Conservation (phyloP, 768 basidiomycete species). For the Agrocybe chaxingu region DNA sequence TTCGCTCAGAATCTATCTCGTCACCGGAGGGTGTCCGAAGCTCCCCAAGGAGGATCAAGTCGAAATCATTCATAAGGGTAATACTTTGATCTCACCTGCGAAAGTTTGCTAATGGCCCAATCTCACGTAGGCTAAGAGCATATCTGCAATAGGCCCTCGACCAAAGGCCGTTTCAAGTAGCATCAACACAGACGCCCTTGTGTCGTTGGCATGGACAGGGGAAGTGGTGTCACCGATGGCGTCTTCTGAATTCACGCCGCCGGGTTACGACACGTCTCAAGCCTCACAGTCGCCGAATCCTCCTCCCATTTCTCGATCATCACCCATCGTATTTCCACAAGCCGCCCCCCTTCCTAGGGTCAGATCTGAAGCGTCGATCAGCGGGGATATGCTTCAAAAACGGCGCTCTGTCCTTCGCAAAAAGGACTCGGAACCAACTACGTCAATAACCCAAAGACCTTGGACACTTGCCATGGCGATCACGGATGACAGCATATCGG, state of each 20-base stretch:
- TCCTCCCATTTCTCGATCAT: neutral
- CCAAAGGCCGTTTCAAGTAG: constrained; percentile 18
- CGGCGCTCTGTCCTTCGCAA: constrained; percentile 16
- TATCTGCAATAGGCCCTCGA: constrained; percentile 13
- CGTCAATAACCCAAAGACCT: constrained; percentile 15
- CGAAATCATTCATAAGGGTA: constrained; percentile 12
- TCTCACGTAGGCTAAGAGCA: constrained; percentile 10
- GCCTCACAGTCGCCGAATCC: neutral
- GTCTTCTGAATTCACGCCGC: constrained; percentile 8
- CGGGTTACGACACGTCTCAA: constrained; percentile 3
- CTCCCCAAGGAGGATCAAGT: constrained; percentile 4
- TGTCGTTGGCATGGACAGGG: constrained; percentile 29
- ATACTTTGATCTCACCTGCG: neutral
- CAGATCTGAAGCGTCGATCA: neutral
- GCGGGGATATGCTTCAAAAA: neutral
- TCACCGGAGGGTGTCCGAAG: neutral
- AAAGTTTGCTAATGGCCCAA: neutral
- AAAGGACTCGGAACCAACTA: constrained; percentile 6
- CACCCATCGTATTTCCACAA: neutral
- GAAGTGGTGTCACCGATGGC: constrained; percentile 13
- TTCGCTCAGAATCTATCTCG: constrained; percentile 1
- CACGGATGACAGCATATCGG: constrained; percentile 46
- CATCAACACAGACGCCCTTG: constrained; percentile 25
- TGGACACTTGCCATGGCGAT: constrained; percentile 49
- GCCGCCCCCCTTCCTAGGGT: neutral